Evolutionary conservation across 2,329 filamentous ascomycete species (phyloP).

Genomic region (Taxawa tesnikishii): DNA sequence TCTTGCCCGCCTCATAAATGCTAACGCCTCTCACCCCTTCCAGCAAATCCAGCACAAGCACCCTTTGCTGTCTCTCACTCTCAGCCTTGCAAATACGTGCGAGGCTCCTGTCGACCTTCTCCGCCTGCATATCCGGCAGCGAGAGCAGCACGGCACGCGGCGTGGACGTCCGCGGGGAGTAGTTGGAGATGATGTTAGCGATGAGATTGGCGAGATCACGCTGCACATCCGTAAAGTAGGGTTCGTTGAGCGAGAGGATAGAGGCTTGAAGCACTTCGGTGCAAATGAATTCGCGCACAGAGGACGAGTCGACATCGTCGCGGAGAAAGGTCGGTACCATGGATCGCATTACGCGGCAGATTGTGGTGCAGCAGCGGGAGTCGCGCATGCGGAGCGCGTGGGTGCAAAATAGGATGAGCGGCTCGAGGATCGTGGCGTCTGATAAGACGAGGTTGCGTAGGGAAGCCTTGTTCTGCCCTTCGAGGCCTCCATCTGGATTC

Average conservation of each 20-base stretch:
- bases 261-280: slow-evolving; percentile 80
- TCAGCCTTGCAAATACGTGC: slow-evolving; percentile 21
- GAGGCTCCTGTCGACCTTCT: slow-evolving; percentile 49
- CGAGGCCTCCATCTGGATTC: slow-evolving; percentile 41
- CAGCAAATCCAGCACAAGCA: slow-evolving; percentile 70
- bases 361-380: slow-evolving; percentile 73
- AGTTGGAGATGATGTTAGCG: slow-evolving; percentile 69
- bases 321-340: slow-evolving; percentile 65
- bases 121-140: slow-evolving; percentile 61
- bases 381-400: slow-evolving; percentile 85
- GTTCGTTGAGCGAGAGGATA: slow-evolving; percentile 82
- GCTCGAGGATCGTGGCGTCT: slow-evolving; percentile 67
- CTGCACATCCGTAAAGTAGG: slow-evolving; percentile 93
- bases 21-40: slow-evolving; percentile 81
- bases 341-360: slow-evolving; percentile 74
- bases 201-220: slow-evolving; percentile 84
- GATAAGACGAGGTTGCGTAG: slow-evolving; percentile 75
- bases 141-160: slow-evolving; percentile 65
- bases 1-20: slow-evolving; percentile 84
- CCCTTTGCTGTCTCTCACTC: slow-evolving; percentile 62
- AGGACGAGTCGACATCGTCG: slow-evolving; percentile 38
- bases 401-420: slow-evolving; percentile 80
- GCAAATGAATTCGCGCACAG: slow-evolving; percentile 79
- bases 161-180: slow-evolving; percentile 55
- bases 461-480: slow-evolving; percentile 35